These are phyloP conservation scores for Fraxinus floribunda DNA, from an alignment of 305 asterid genomes.

Conservation along the genomic window DNA sequence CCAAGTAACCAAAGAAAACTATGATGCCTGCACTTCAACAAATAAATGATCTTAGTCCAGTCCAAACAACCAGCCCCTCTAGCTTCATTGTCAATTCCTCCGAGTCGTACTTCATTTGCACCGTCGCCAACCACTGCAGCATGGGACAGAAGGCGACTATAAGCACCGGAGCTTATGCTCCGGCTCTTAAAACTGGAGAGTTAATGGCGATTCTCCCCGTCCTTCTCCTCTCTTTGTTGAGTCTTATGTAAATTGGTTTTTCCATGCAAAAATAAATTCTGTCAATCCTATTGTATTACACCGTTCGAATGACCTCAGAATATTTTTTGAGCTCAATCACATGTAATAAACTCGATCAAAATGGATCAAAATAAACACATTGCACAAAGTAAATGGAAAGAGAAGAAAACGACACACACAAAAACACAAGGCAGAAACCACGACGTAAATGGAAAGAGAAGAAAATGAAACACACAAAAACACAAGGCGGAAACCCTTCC, in stretches of 20 bases:
- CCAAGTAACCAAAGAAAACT: constrained; percentile 14
- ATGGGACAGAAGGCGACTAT: constrained; percentile 17
- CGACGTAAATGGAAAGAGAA: too few relatives aligned
- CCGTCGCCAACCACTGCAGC: constrained; percentile 17
- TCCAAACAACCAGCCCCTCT: constrained; percentile 17
- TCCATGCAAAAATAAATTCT: background rate
- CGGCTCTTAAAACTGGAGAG: constrained; percentile 6
- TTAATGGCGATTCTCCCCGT: constrained; percentile 2
- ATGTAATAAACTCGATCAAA: background rate
- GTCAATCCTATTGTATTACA: background rate
- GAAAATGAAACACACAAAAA: background rate
- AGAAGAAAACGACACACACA: background rate
- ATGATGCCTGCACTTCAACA: constrained; percentile 12
- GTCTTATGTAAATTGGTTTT: background rate
- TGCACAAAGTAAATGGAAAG: background rate
- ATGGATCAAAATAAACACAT: background rate
- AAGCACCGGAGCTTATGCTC: constrained; percentile 2
- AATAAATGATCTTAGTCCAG: background rate
- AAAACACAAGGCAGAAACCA: background rate
- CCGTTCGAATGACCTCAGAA: background rate
- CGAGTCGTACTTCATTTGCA: constrained; percentile 19
- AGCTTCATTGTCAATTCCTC: background rate
- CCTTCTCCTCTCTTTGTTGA: constrained; percentile 14
- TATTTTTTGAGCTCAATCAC: background rate
- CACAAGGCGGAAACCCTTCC: background rate